Conservation (phyloP, 2,329 filamentous ascomycete species). For the Thelonectria blattea region DNA sequence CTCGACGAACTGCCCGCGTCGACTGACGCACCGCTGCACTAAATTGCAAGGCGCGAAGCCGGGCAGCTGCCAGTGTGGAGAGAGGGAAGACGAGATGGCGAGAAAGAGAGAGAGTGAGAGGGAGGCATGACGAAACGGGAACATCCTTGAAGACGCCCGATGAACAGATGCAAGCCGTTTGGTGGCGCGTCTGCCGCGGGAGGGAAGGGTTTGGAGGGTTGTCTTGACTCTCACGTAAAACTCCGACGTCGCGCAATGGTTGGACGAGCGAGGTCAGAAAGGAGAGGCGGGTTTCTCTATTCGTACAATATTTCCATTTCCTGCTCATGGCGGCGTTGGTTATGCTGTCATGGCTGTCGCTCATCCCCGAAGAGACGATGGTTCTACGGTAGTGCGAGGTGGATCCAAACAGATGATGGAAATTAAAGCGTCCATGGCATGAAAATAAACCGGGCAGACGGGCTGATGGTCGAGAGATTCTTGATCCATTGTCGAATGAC, state of each 20-base stretch:
- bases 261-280: background rate
- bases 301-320: slow-evolving; percentile 6
- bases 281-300: background rate
- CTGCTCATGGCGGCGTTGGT: background rate
- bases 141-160: background rate
- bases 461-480: background rate
- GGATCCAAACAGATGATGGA: background rate
- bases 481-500: background rate
- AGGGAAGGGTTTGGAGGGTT: background rate
- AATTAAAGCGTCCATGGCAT: background rate
- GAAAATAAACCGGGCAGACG: background rate
- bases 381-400: background rate
- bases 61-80: slow-evolving; percentile 2
- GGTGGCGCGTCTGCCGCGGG: background rate
- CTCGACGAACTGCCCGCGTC: slow-evolving; percentile 15
- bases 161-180: background rate
- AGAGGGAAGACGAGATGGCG: background rate
- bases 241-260: slow-evolving; percentile 12
- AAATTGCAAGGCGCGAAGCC: slow-evolving; percentile 24
- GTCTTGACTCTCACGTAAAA: slow-evolving; percentile 4
- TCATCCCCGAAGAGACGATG: slow-evolving; percentile 1
- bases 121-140: slow-evolving; percentile 5
- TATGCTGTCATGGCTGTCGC: slow-evolving; percentile 7
- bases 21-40: slow-evolving; percentile 29
- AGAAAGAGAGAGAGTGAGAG: slow-evolving; percentile 2